These are phyloP conservation scores for peach (Prunus persica) DNA, from an alignment of 306 rosid species.

Conservation along the genomic window DNA sequence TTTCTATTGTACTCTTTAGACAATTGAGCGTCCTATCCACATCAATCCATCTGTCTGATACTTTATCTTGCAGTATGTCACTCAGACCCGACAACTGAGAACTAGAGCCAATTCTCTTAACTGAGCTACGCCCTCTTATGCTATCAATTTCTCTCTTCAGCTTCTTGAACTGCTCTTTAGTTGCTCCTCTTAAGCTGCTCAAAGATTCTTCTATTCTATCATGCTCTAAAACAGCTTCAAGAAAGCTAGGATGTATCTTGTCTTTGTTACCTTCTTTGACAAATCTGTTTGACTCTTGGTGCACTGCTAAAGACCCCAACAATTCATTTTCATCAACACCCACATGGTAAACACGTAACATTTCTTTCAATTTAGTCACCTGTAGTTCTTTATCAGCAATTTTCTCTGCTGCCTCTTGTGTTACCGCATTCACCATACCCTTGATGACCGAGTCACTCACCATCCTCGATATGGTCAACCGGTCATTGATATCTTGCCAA, in stretches of 20 bases:
- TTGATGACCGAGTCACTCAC: slow-evolving; percentile 78
- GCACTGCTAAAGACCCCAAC: slow-evolving; percentile 14
- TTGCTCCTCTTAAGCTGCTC: slow-evolving; percentile 37
- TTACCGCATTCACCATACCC: slow-evolving; percentile 74
- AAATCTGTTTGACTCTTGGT: slow-evolving; percentile 16
- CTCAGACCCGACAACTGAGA: slow-evolving; percentile 59
- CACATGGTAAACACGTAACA: slow-evolving; percentile 26
- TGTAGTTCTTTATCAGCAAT: slow-evolving; percentile 67
- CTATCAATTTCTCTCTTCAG: slow-evolving; percentile 63
- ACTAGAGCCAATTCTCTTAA: slow-evolving; percentile 46
- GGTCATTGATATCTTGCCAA: slow-evolving; percentile 49
- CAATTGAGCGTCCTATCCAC: slow-evolving; percentile 46
- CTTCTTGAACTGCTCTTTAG: slow-evolving; percentile 47
- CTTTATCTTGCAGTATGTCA: slow-evolving; percentile 58
- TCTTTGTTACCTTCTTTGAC: neutral
- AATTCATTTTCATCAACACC: slow-evolving; percentile 32
- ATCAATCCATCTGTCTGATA: slow-evolving; percentile 49
- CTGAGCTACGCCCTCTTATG: slow-evolving; percentile 41
- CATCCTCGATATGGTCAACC: slow-evolving; percentile 76
- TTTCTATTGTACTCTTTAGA: slow-evolving; percentile 41
- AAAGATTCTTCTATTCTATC: slow-evolving; percentile 34
- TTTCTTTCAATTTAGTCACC: slow-evolving; percentile 57
- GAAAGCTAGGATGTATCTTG: slow-evolving; percentile 3
- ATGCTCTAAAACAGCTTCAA: slow-evolving; percentile 27
- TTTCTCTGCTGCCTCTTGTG: slow-evolving; percentile 66